phyloP scores from a whole-genome alignment of 169 alveolate species.

The Plasmodium reichenowi region DNA sequence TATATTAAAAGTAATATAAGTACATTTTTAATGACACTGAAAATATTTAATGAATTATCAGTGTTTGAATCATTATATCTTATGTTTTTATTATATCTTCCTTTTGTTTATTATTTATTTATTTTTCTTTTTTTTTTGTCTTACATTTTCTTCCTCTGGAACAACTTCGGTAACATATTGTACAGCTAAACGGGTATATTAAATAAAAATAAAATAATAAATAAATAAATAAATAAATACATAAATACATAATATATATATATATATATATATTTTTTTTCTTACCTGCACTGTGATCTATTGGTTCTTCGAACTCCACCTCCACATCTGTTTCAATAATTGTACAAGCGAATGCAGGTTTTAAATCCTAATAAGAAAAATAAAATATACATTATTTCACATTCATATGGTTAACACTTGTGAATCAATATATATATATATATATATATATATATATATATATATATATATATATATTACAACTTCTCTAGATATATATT shows the following conservation, averaged over 20 bases:
- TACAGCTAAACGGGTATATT: constrained; percentile 13
- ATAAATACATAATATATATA: not conserved
- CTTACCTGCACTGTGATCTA: constrained; percentile 16
- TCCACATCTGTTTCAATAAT: constrained; percentile 96
- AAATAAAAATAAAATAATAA: constrained; percentile 1
- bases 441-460: not conserved
- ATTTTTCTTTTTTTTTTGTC: constrained; percentile 12
- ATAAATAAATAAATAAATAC: too few relatives aligned
- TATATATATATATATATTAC: not conserved
- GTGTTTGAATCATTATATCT: not conserved
- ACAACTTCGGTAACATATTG: constrained; percentile 60
- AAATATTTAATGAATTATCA: too few relatives aligned
- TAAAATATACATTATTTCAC: not conserved
- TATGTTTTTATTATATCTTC: not conserved
- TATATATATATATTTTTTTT: constrained; percentile 7
- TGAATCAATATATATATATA: not conserved
- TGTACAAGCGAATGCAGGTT: constrained; percentile 93
- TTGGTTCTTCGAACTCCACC: constrained; percentile 91
- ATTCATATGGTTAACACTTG: not conserved
- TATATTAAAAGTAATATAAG: too few relatives aligned
- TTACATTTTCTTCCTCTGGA: constrained; percentile 68
- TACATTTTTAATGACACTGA: too few relatives aligned
- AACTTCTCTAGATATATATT: not conserved
- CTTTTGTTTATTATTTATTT: not conserved
- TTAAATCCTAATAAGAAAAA: constrained; percentile 82